Evolutionary conservation across 1,284 basidiomycete genomes (phyloP), one percentile per base, ranked within the genome.

Genomic region (Lentinula novae-zelandiae): DNA sequence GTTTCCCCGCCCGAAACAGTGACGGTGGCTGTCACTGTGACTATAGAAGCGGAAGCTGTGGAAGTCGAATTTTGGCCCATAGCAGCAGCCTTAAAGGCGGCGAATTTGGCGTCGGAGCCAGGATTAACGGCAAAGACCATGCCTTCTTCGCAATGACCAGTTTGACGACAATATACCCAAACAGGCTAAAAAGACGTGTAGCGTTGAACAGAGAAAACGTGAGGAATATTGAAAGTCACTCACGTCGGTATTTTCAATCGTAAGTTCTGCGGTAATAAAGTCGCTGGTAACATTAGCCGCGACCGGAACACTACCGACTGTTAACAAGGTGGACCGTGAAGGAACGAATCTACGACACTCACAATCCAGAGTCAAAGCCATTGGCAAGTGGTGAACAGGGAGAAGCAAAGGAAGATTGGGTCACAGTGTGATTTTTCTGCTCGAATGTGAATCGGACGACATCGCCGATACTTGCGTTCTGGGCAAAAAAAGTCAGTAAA

Each of bases 121-220:
- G 83, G 82, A 70, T 87, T 87, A 65, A 86, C 73, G 17, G 84
- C 83, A 69, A 86, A 86, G 33, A 87, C 83, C 85, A 86, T 87
- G 13, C 85, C 61, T 22, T 58, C 34, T 40, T 73, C 65, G 63
- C 80, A 82, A 63, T 81, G 79, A 1, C 68, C 71, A 12, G 66
- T 68, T 63, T 78, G 78, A 4, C 66, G 67, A 63, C 85, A 86
- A 73, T 79, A 87, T 20, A 84, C 77, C 87, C 87, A 89, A 48
- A 84, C 74, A 0, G 85, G 83, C 54, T 56, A 17, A 7, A 27
- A 33, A 50, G 3, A 50, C 46, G 2, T 10, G 0, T 38, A 1
- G 36, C 17, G 22, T 13, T 33, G 9, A 46, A 27, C 22, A 7
- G 15, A n/a, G 7, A 31, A 17, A 39, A 5, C 13, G 5, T 13